Evolutionary conservation across 129 eudicot species (phyloP), one percentile per base, ranked within the genome.

Genomic region (Glebionis coronaria): DNA sequence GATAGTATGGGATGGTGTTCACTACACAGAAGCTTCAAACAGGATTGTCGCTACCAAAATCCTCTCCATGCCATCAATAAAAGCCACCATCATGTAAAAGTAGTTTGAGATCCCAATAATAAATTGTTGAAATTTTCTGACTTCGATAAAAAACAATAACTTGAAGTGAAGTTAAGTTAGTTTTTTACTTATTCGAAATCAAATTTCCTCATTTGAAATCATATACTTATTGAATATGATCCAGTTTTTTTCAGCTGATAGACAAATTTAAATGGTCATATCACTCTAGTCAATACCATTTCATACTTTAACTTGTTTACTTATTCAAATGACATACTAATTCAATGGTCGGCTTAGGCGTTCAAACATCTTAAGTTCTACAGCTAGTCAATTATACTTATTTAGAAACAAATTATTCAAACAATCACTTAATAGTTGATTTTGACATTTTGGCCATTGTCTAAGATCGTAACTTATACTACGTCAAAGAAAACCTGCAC

Each of bases 11-110:
- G 85, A 77, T 42, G 85, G 82, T 31, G 82, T 81, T 73, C 85
- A 81, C 72, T 81, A 72, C 70, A 77, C 82, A 38, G 85, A 81
- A 44, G 85, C 82, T 68, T 82, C 85, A 78, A 78, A 78, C 19
- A 78, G 53, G 61, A 57, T 58, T 12, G 82, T 70, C 44, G 77
- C 73, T 56, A 31, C 76, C 14, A 63, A 50, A 40, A 73, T 81
- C 27, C 56, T 81, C 13, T 80, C 81, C 58, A 75, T 49, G 55
- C 74, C 81, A 35, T 66, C 73, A 19, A 56, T 71, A 61, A 51
- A 52, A 11, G 21, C 71, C 18, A 69, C 66, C 51, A 12, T 2
- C 19, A 13, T 35, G 52, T 78, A 63, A 68, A 14, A 35, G 42
- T 44, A 51, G 28, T 12, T 14, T 49, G 40, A 59, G 6, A 28